Conservation (phyloP, 306 rosid species). For the Sphenostylis stenocarpa region DNA sequence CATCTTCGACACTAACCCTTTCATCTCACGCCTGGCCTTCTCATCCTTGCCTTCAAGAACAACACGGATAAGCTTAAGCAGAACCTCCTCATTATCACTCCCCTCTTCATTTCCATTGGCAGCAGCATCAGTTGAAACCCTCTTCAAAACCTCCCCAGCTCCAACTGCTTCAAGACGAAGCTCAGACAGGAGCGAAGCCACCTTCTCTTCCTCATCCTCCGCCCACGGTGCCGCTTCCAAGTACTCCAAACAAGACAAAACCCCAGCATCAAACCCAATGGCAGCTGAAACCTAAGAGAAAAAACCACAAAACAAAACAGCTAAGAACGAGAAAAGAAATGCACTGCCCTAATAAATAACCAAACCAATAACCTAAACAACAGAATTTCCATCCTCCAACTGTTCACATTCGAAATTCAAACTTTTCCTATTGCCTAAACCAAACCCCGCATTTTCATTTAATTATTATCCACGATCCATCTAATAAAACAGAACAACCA, state of each 20-base stretch:
- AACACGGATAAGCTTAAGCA: constrained; percentile 84
- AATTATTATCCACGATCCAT: not conserved
- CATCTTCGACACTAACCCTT: constrained; percentile 89
- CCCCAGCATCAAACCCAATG: constrained; percentile 89
- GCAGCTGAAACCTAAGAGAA: constrained; percentile 86
- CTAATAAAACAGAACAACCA: constrained; percentile 16
- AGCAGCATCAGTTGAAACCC: constrained; percentile 77
- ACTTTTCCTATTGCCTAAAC: constrained; percentile 25
- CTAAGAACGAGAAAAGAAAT: not conserved
- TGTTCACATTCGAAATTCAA: constrained; percentile 24
- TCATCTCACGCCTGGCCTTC: constrained; percentile 96
- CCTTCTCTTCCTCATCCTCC: constrained; percentile 98
- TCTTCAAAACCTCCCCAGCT: constrained; percentile 88
- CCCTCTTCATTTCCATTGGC: constrained; percentile 67
- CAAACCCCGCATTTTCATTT: constrained; percentile 32
- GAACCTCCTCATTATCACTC: constrained; percentile 79
- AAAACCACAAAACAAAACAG: not conserved
- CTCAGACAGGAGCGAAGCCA: constrained; percentile 83
- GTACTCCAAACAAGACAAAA: constrained; percentile 94
- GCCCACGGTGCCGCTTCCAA: constrained; percentile 99
- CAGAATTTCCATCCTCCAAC: not conserved
- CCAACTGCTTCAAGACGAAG: constrained; percentile 88
- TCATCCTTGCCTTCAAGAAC: constrained; percentile 99
- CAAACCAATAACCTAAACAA: not conserved
- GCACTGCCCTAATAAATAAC: not conserved